Conservation (phyloP, 2,329 filamentous ascomycete species). For the Lasiodiplodia theobromae region DNA sequence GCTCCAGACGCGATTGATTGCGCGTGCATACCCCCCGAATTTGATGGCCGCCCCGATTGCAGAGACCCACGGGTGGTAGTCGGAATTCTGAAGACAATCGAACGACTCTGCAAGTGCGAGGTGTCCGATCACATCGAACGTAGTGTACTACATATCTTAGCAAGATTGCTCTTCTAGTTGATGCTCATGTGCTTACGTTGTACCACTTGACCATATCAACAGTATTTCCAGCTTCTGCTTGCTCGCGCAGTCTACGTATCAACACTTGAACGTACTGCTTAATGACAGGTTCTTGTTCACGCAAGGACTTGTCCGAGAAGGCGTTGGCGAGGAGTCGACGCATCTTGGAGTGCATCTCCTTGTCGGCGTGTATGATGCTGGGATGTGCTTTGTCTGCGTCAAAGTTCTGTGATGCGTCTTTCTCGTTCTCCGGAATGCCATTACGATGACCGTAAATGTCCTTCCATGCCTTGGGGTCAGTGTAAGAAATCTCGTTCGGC, state of each 20-base stretch:
- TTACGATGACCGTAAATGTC: slow-evolving; percentile 17
- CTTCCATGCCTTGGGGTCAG: slow-evolving; percentile 49
- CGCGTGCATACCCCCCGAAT: too few species aligned
- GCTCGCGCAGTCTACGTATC: not conserved
- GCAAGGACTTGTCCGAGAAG: not conserved
- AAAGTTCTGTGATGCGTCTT: not conserved
- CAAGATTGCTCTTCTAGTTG: too few species aligned
- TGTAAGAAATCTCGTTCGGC: slow-evolving; percentile 53
- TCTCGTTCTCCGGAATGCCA: slow-evolving; percentile 4
- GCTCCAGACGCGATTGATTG: too few species aligned
- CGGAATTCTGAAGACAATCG: too few species aligned
- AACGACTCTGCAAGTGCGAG: too few species aligned
- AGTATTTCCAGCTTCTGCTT: too few species aligned
- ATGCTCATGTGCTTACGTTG: not conserved
- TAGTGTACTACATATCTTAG: too few species aligned
- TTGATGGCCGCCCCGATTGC: too few species aligned
- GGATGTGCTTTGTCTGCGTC: slow-evolving; percentile 28
- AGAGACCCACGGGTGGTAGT: too few species aligned
- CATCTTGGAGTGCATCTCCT: not conserved
- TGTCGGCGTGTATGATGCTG: not conserved
- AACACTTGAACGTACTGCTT: not conserved
- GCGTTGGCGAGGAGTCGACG: not conserved
- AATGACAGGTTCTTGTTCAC: not conserved
- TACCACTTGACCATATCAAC: not conserved
- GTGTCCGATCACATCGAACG: too few species aligned